These are phyloP conservation scores for Chaetomium olivaceum DNA, from an alignment of 2,329 filamentous ascomycete genomes.

Conservation along the genomic window DNA sequence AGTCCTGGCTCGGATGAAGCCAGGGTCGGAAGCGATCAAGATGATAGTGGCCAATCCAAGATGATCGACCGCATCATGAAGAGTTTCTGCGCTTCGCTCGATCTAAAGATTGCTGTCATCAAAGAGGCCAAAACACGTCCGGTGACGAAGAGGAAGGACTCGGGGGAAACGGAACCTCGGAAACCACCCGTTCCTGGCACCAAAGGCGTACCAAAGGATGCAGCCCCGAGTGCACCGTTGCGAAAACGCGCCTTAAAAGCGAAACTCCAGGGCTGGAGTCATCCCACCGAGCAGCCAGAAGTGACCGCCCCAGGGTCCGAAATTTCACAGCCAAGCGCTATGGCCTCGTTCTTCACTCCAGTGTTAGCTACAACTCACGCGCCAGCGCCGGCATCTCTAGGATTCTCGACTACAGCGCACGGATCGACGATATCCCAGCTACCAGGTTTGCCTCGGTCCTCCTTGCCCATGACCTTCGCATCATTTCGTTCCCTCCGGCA, in stretches of 20 bases:
- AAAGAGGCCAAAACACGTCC: not conserved
- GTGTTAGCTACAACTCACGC: not conserved
- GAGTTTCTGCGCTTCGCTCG: slow-evolving; percentile 26
- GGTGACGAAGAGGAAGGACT: slow-evolving; percentile 1
- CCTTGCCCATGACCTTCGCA: not conserved
- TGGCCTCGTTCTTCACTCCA: not conserved
- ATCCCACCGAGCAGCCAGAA: not conserved
- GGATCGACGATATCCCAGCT: not conserved
- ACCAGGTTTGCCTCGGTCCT: not conserved
- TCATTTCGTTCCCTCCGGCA: not conserved
- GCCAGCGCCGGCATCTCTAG: not conserved
- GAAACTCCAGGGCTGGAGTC: not conserved
- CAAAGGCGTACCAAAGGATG: not conserved
- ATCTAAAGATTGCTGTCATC: slow-evolving; percentile 24
- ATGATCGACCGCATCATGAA: slow-evolving; percentile 32
- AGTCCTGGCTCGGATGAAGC: slow-evolving; percentile 19
- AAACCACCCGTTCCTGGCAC: not conserved
- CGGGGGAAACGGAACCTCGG: not conserved
- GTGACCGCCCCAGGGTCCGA: not conserved
- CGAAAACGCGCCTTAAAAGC: not conserved
- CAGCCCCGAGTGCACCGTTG: not conserved
- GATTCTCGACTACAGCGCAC: not conserved
- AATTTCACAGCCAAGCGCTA: too few species aligned
- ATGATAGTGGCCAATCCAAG: slow-evolving; percentile 11
- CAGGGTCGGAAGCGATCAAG: not conserved